Evolutionary conservation across 306 rosid species (phyloP), one percentile per base, ranked within the genome.

Genomic region (Abrus pulchellus): DNA sequence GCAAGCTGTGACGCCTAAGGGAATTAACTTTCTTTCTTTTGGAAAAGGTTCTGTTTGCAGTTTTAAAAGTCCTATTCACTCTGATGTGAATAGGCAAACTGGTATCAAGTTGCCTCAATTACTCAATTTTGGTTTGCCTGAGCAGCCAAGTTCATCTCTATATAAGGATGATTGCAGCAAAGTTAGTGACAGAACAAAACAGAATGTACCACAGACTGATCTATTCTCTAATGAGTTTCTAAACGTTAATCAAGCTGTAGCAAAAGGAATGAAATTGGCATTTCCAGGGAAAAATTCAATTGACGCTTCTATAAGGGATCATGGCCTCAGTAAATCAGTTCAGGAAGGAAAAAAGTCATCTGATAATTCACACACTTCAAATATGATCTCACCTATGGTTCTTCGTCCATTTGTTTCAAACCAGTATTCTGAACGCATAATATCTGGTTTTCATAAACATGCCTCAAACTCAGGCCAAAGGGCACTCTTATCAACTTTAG

Each of bases 11-110:
- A 79, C 87, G 44, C 97, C 94, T 1, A 93, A 85, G 78, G 97
- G 97, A 74, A 70, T 88, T 13, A 87, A 86, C 73, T 91, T 92
- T 78, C 86, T 91, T 49, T 91, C 95, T n/a, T 90, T 94, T 80
- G 92, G 90, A 6, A 80, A 84, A 85, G 87, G 74, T 64, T 77
- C 71, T 32, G 78, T 78, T 77, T 80, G 85, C 72, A 68, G 83
- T 50, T 81, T 69, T 54, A 83, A 72, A 78, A 82, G 75, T 62
- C 20, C 81, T 43, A 70, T 57, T 20, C n/a, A 75, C 82, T 85
- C 86, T 83, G 34, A 77, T 65, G 65, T 78, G 14, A 64, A 71
- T 56, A 30, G 60, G 49, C 71, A 85, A 68, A 80, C 40, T 48
- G 75, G 76, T 66, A 60, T 41, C 43, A 66, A 85, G 74, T 61